Percentiles rank a stretch among this genome's conserved stretches.
phyloP scores from a whole-genome alignment of 371 early-diverging fungal species.

The Massospora cicadina region DNA sequence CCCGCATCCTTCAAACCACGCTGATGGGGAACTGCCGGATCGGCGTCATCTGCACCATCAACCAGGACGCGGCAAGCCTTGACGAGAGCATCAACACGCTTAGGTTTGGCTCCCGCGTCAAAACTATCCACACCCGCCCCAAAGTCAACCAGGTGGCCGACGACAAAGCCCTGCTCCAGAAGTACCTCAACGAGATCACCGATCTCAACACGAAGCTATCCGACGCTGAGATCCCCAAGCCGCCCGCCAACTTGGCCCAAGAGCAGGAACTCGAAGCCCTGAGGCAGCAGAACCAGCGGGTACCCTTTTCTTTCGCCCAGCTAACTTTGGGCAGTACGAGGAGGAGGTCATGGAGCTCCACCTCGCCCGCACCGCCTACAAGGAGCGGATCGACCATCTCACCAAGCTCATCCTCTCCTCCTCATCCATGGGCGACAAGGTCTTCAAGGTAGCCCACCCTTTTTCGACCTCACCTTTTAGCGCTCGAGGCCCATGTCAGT shows the following conservation, averaged over 20 bases:
- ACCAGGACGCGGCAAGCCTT: slow-evolving; percentile 32
- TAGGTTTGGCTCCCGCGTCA: slow-evolving; percentile 69
- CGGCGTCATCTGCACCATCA: slow-evolving; percentile 63
- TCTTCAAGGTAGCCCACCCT: slow-evolving; percentile 5
- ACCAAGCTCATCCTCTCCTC: slow-evolving; percentile 66
- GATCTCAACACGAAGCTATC: slow-evolving; percentile 64
- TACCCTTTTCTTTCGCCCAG: neutral
- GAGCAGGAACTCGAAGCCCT: slow-evolving; percentile 17
- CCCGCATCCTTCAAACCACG: slow-evolving; percentile 64
- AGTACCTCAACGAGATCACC: slow-evolving; percentile 62
- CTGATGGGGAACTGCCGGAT: slow-evolving; percentile 60
- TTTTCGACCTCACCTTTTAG: neutral
- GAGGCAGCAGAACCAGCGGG: slow-evolving; percentile 17
- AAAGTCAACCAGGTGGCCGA: slow-evolving; percentile 52
- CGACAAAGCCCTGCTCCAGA: slow-evolving; percentile 70
- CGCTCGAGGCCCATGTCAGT: slow-evolving; percentile 6
- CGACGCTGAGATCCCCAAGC: slow-evolving; percentile 18
- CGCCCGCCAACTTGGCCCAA: slow-evolving; percentile 5
- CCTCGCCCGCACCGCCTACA: slow-evolving; percentile 50
- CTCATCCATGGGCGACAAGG: slow-evolving; percentile 28
- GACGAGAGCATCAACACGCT: slow-evolving; percentile 73
- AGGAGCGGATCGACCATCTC: slow-evolving; percentile 63
- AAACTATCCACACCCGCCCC: slow-evolving; percentile 43
- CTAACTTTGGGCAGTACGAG: slow-evolving; percentile 30
- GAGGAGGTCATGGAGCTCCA: slow-evolving; percentile 54